phyloP scores from a whole-genome alignment of 2,329 filamentous ascomycete genomes.

The Diaporthe nobilis region DNA sequence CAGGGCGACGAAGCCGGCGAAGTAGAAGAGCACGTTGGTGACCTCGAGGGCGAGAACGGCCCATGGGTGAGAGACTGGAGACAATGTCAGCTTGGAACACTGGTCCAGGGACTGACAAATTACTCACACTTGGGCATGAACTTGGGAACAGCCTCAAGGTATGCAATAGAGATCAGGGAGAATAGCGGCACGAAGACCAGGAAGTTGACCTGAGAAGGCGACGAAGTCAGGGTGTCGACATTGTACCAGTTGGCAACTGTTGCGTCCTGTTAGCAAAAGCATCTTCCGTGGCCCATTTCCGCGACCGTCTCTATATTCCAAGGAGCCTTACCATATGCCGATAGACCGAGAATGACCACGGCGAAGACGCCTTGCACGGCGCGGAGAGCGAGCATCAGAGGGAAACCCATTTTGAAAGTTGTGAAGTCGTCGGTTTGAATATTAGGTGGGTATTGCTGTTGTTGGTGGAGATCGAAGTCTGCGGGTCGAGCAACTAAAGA shows the following conservation, averaged over 20 bases:
- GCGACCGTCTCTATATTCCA: not conserved
- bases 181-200: constrained; percentile 68
- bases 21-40: constrained; percentile 69
- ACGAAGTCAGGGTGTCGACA: constrained; percentile 65
- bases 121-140: constrained; percentile 58
- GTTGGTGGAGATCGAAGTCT: constrained; percentile 41
- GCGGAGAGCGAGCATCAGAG: constrained; percentile 59
- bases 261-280: constrained; percentile 42
- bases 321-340: constrained; percentile 63
- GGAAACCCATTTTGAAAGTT: constrained; percentile 55
- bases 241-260: constrained; percentile 74
- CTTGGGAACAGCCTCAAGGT: constrained; percentile 65
- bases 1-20: constrained; percentile 71
- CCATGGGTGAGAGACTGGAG: constrained; percentile 63
- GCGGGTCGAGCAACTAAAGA: constrained; percentile 42
- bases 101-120: not conserved
- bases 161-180: constrained; percentile 68
- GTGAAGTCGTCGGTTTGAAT: constrained; percentile 32
- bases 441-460: constrained; percentile 39
- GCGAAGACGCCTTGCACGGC: constrained; percentile 61
- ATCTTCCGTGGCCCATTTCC: not conserved
- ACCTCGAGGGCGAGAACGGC: constrained; percentile 64
- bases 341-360: constrained; percentile 62
- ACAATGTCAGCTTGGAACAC: not conserved
- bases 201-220: constrained; percentile 72